phyloP scores from a whole-genome alignment of 257 asterid species.

The Nemophila menziesii region DNA sequence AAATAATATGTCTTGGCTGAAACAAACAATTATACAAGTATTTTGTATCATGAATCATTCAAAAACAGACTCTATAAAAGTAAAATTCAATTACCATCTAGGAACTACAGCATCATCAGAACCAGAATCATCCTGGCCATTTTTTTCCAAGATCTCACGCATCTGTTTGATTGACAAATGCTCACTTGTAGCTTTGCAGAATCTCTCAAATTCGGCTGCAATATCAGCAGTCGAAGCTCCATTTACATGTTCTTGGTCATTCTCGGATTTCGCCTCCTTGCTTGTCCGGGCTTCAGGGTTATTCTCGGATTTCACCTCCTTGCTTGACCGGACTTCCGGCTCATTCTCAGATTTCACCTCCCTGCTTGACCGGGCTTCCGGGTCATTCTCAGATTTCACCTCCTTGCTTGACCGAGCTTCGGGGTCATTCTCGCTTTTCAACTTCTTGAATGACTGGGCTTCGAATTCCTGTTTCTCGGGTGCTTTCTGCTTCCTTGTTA shows the following conservation, averaged over 20 bases:
- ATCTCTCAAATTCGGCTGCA: constrained; percentile 43
- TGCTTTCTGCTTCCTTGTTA: constrained; percentile 73
- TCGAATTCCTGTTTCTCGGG: too few relatives aligned
- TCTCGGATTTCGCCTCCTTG: constrained; percentile 52
- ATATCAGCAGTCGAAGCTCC: too few relatives aligned
- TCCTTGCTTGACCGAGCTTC: constrained; percentile 46
- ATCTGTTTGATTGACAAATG: constrained; percentile 60
- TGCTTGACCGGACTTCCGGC: constrained; percentile 33
- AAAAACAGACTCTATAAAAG: too few relatives aligned
- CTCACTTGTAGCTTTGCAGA: constrained; percentile 50
- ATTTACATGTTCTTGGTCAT: constrained; percentile 12
- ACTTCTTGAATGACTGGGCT: too few relatives aligned
- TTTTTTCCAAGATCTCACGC: constrained; percentile 63
- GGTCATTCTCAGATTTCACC: constrained; percentile 28
- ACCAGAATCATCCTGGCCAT: constrained; percentile 40
- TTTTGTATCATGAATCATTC: too few relatives aligned
- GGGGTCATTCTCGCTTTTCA: too few relatives aligned
- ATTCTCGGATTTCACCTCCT: constrained; percentile 39
- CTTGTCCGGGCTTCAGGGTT: constrained; percentile 22
- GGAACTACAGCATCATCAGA: constrained; percentile 86
- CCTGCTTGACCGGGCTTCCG: constrained; percentile 41
- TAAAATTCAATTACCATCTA: constrained; percentile 24
- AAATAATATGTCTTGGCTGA: constrained; percentile 74
- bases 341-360: constrained; percentile 35
- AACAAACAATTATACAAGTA: neutral